These are phyloP conservation scores for Metarhizium brunneum DNA, from an alignment of 2,329 filamentous ascomycete genomes.

Conservation along the genomic window DNA sequence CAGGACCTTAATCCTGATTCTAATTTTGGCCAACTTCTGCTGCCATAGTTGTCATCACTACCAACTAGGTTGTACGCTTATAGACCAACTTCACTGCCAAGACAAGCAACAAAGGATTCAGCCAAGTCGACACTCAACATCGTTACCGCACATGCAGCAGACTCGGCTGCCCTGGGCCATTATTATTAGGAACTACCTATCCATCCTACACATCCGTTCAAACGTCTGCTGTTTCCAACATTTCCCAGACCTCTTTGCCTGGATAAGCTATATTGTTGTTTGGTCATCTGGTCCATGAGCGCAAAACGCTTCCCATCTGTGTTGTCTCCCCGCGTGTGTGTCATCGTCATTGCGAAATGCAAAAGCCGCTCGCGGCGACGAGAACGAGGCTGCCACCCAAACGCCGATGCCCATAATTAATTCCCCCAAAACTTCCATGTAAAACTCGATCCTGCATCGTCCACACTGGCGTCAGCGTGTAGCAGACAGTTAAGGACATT, in stretches of 20 bases:
- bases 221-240: conserved; percentile 5
- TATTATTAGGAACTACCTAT: conserved; percentile 12
- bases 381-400: background rate
- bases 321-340: background rate
- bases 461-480: background rate
- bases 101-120: background rate
- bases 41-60: no score
- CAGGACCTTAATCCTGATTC: background rate
- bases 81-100: background rate
- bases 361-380: background rate
- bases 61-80: no score
- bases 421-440: background rate
- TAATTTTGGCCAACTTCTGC: background rate
- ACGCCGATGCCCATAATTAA: conserved; percentile 4
- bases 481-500: background rate
- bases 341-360: background rate
- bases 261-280: background rate
- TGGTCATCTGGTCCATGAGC: background rate
- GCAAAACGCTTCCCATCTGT: background rate
- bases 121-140: background rate
- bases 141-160: background rate
- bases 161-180: conserved; percentile 3
- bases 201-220: conserved; percentile 3
- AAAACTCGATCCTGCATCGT: background rate
- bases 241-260: background rate